phyloP scores from a whole-genome alignment of 306 rosid species.

The Pueraria montana region DNA sequence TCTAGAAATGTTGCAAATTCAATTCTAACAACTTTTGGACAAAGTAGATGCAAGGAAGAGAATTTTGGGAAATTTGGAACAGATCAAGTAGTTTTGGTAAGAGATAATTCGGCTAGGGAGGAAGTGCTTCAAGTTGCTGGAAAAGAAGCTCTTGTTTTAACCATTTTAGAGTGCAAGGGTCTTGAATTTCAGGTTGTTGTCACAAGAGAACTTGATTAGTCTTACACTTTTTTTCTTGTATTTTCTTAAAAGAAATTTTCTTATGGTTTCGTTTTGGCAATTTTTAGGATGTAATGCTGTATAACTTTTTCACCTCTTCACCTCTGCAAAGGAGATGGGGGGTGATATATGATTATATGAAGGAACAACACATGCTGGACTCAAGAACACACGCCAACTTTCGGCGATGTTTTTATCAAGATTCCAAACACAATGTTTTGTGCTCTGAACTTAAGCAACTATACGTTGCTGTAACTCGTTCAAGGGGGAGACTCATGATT shows the following conservation, averaged over 20 bases:
- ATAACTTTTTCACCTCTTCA: slow-evolving; percentile 74
- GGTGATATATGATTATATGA: slow-evolving; percentile 66
- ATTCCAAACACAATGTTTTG: slow-evolving; percentile 65
- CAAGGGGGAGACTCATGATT: slow-evolving; percentile 72
- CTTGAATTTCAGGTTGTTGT: slow-evolving; percentile 79
- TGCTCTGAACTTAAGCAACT: slow-evolving; percentile 80
- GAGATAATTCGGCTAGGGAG: slow-evolving; percentile 58
- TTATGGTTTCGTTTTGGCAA: background rate
- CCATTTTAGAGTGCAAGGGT: slow-evolving; percentile 79
- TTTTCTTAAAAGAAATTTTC: background rate
- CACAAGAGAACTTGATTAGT: background rate
- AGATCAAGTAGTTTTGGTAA: slow-evolving; percentile 72
- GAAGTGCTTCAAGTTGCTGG: slow-evolving; percentile 54
- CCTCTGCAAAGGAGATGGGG: slow-evolving; percentile 67
- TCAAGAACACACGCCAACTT: background rate
- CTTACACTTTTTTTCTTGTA: background rate
- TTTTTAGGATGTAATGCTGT: slow-evolving; percentile 72
- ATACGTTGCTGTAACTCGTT: slow-evolving; percentile 72
- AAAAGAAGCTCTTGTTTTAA: slow-evolving; percentile 72
- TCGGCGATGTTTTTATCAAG: background rate
- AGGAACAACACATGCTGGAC: slow-evolving; percentile 60
- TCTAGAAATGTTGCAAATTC: slow-evolving; percentile 56
- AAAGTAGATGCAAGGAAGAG: slow-evolving; percentile 32
- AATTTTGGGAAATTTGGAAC: slow-evolving; percentile 61
- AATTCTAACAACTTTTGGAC: slow-evolving; percentile 54